Conservation (phyloP, 1,284 basidiomycete genomes). For the Neonothopanus nambi region DNA sequence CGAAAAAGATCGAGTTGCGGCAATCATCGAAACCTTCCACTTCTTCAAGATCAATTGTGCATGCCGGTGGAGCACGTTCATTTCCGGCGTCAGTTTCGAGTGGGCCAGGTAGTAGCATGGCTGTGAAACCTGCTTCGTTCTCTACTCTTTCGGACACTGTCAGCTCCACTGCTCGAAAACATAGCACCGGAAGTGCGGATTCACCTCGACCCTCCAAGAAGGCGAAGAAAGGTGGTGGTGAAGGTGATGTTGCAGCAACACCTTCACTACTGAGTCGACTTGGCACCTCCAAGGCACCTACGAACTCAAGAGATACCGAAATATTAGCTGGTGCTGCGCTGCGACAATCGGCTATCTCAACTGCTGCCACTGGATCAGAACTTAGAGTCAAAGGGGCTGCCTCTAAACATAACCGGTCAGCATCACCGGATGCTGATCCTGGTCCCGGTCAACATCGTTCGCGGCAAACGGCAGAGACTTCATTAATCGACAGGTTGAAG, state of each 20-base stretch:
- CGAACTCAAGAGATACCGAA: slow-evolving; percentile 13
- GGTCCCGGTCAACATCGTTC: not conserved
- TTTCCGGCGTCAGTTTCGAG: not conserved
- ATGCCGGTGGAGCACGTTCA: not conserved
- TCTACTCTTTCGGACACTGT: slow-evolving; percentile 7
- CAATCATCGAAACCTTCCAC: slow-evolving; percentile 10
- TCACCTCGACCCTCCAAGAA: slow-evolving; percentile 34
- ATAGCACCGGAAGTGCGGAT: slow-evolving; percentile 21
- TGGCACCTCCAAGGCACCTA: slow-evolving; percentile 19
- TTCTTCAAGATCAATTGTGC: not conserved
- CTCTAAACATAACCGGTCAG: slow-evolving; percentile 9
- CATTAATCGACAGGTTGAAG: slow-evolving; percentile 8
- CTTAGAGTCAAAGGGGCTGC: slow-evolving; percentile 55
- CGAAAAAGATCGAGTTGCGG: slow-evolving; percentile 23
- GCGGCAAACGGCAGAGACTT: not conserved
- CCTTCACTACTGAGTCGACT: slow-evolving; percentile 48
- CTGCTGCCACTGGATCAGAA: not conserved
- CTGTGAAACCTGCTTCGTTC: not conserved
- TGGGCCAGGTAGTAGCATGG: not conserved
- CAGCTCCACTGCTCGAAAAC: slow-evolving; percentile 16
- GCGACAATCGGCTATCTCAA: not conserved
- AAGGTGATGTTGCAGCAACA: slow-evolving; percentile 21
- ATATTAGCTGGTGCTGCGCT: slow-evolving; percentile 27
- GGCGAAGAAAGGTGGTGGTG: slow-evolving; percentile 28
- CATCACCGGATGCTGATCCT: not conserved